Base-by-base conservation (phyloP, 495 filamentous ascomycete species). In the Pyrenula massariospora region DNA sequence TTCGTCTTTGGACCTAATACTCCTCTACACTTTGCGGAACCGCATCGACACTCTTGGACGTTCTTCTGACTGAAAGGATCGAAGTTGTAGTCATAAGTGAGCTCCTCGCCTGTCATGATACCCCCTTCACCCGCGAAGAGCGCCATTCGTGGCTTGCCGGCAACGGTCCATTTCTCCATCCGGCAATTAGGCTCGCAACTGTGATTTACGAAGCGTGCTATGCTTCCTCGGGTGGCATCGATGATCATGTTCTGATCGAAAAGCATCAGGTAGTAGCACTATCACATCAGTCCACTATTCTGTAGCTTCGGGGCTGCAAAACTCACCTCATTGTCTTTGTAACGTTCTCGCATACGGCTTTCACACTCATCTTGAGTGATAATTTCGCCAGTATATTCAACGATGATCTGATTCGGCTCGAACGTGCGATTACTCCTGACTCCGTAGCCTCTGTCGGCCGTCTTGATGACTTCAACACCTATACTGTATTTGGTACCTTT, bases 1-100 rank as follows among this genome's bases (percentile, higher is more conserved):
- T 78, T 86, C 48, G 83, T 81, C 58, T 84, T 87, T 3, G 85
- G 85, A 1, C 89, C 89, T 48, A 94, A 74, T 31, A 89, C 80
- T 50, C 89, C 88, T 57, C 88, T 80, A 68, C 89, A 94, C 55
- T 84, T 85, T 19, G 77, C 67, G 57, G 84, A 77, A 59, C 89
- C 89, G 71, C 89, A 94, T 56, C 87, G 81, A 65, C 89, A 94
- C 68, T 86, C 76, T 66, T 91, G 88, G 54, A 89, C 84, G 67
- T 89, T 89, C 73, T 88, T 88, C 65, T 81, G 79, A 19, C 83
- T 88, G 66, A 87, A 91, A 47, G 85, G 88, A 55, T 96, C 87
- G 66, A 98, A 98, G 68, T 98, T 98, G 78, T 98, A 98, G 76
- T 98, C 93, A 69, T 98, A 98, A n/a, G 91, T 97, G 58, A 98